Base-by-base conservation (phyloP, 176 grass and related monocot genomes). In the Chrysopogon serrulatus region DNA sequence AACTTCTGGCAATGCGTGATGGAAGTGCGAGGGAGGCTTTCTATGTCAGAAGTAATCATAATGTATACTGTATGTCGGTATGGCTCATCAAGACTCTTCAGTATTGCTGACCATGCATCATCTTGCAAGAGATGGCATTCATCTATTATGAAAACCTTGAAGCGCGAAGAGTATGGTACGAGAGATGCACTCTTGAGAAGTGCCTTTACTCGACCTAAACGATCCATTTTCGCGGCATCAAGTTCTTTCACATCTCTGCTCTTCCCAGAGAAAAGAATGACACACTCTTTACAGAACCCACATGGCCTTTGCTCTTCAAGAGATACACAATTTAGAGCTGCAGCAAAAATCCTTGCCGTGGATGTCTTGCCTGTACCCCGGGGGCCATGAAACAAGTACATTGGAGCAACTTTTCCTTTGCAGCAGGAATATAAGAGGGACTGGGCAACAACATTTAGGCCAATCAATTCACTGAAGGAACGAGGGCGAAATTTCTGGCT, bases 301-400 rank as follows among this genome's bases (percentile, higher is more conserved):
- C 96, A 98, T 53, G 96, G 96, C 72, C 89, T 95, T 87, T 94
- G 89, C 86, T 98, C 93, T 77, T 92, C 91, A 4, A 90, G 56
- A 77, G 96, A 98, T 28, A 95, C 80, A 28, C 96, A 98, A 83
- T 98, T 98, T 42, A 98, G 92, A 66, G 93, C 91, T 43, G 96
- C 96, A 2, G 96, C 93, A 33, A 98, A 98, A 86, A 98, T 94
- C 31, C 87, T 84, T 49, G 96, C 96, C 0, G 91, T 88, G 39
- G 93, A 92, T 8, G 96, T 95, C 85, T 98, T 98, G 68, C 96
- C 96, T 45, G 93, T 95, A 31, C 96, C 96, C 39, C 91, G 83
- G 47, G 93, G 93, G 10, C 96, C 96, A 82, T 98, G 96, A 73
- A 98, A 98, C 73, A 95, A 57, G 83, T 98, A 98, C 83, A 98